Percentiles rank a stretch among this genome's conserved stretches.
phyloP scores from a whole-genome alignment of 441 rosid species.

The Corymbia calophylla region DNA sequence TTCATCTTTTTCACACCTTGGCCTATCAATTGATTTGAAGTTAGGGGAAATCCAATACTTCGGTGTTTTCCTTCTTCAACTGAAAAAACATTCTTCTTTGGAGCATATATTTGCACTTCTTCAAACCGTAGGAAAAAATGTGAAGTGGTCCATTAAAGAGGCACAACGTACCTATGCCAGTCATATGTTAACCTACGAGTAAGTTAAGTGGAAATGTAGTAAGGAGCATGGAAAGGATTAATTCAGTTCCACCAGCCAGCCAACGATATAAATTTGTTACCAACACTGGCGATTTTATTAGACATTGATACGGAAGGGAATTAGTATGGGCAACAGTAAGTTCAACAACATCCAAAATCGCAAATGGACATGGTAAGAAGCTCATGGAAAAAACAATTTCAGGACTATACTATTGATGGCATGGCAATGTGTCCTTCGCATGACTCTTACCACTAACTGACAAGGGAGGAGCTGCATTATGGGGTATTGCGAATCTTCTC shows the following conservation, averaged over 20 bases:
- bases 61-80: too few relatives aligned
- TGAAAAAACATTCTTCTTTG: too few relatives aligned
- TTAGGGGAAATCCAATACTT: too few relatives aligned
- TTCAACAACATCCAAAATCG: not conserved
- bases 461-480: constrained; percentile 54
- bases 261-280: not conserved
- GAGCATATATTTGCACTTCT: too few relatives aligned
- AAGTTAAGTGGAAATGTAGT: not conserved
- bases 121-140: too few relatives aligned
- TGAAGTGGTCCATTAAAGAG: not conserved
- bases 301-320: not conserved
- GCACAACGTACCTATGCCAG: not conserved
- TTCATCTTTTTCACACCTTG: too few relatives aligned
- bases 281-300: not conserved
- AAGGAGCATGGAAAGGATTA: fast-evolving
- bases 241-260: not conserved
- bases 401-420: not conserved
- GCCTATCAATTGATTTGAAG: too few relatives aligned
- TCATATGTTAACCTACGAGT: not conserved
- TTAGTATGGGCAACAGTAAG: not conserved
- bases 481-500: constrained; percentile 75
- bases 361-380: not conserved
- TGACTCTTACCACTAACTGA: constrained; percentile 69
- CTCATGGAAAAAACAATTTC: not conserved
- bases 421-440: not conserved